Conservation (phyloP, 2,329 filamentous ascomycete species). For the Boeremia exigua region DNA sequence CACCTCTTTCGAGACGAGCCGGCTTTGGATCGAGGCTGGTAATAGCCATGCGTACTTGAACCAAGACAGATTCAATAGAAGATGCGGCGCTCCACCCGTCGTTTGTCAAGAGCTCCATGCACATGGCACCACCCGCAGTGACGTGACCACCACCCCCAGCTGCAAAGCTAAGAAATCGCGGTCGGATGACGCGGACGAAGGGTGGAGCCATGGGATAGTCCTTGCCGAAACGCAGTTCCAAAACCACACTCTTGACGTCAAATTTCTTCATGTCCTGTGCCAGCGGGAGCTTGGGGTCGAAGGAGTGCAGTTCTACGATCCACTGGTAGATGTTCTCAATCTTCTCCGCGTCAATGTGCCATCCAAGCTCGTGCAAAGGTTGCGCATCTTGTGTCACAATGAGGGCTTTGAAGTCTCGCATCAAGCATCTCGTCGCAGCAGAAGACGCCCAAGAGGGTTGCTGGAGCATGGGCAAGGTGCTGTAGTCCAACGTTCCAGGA, state of each 20-base stretch:
- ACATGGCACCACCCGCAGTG: constrained; percentile 81
- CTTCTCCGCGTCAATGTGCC: constrained; percentile 75
- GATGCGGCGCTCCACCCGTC: constrained; percentile 78
- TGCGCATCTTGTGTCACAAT: constrained; percentile 68
- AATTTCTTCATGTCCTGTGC: constrained; percentile 73
- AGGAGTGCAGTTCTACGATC: constrained; percentile 89
- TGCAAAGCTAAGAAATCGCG: constrained; percentile 75
- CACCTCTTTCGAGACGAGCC: constrained; percentile 65
- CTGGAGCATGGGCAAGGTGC: constrained; percentile 67
- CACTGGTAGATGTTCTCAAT: constrained; percentile 84
- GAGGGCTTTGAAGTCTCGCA: constrained; percentile 68
- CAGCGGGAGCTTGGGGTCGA: constrained; percentile 71
- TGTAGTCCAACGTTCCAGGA: constrained; percentile 69
- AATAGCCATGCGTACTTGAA: constrained; percentile 82
- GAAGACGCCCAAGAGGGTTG: constrained; percentile 69
- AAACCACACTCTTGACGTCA: constrained; percentile 70
- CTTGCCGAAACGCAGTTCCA: constrained; percentile 81
- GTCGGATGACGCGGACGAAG: constrained; percentile 82
- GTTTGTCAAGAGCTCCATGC: constrained; percentile 82
- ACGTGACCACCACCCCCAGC: constrained; percentile 84
- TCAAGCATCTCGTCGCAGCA: constrained; percentile 66
- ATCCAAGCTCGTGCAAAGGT: constrained; percentile 73
- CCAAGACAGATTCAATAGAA: constrained; percentile 77
- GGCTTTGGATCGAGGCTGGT: constrained; percentile 71
- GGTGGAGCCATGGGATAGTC: constrained; percentile 81